A percentile compares a stretch with the other conserved stretches of the same genome.
These are phyloP conservation scores for Coprinopsis strossmayeri DNA, from an alignment of 768 basidiomycete species.

Conservation along the genomic window DNA sequence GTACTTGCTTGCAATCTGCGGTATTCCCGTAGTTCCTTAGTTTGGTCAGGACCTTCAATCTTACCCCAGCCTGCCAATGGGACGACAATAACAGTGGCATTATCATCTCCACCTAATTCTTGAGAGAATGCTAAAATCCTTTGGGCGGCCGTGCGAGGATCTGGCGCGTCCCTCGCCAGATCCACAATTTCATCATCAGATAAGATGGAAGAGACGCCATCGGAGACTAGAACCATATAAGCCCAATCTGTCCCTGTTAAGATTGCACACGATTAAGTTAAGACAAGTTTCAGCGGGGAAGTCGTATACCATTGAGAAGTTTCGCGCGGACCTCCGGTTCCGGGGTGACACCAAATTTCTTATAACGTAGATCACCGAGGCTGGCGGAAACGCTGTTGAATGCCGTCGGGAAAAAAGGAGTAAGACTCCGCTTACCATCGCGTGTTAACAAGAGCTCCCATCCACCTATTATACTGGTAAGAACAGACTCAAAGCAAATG, in stretches of 20 bases:
- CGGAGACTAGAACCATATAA: slow-evolving; percentile 84
- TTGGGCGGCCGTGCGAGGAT: slow-evolving; percentile 78
- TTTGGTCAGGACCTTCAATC: slow-evolving; percentile 72
- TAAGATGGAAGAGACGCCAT: slow-evolving; percentile 86
- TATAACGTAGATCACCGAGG: slow-evolving; percentile 84
- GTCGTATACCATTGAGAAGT: slow-evolving; percentile 59
- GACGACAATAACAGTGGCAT: slow-evolving; percentile 85
- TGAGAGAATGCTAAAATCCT: slow-evolving; percentile 82
- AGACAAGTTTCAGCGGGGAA: background rate
- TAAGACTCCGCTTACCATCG: slow-evolving; percentile 58
- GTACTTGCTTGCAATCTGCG: slow-evolving; percentile 58
- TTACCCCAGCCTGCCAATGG: slow-evolving; percentile 92
- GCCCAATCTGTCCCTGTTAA: slow-evolving; percentile 72
- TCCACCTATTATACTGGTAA: slow-evolving; percentile 54
- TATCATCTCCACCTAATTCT: slow-evolving; percentile 85
- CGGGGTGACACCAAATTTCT: slow-evolving; percentile 85
- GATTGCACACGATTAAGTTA: background rate
- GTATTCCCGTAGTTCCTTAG: slow-evolving; percentile 79
- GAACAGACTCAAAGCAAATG: background rate
- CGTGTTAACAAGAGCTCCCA: slow-evolving; percentile 92
- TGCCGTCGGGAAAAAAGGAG: background rate
- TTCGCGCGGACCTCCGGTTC: slow-evolving; percentile 83
- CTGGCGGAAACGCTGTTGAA: slow-evolving; percentile 29
- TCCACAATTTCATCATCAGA: slow-evolving; percentile 95
- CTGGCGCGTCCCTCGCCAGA: slow-evolving; percentile 62